A percentile compares a stretch with the other conserved stretches of the same genome.
Conservation (phyloP, 192 early-diverging fungal genomes). For the Jimgerdemannia lactiflua region DNA sequence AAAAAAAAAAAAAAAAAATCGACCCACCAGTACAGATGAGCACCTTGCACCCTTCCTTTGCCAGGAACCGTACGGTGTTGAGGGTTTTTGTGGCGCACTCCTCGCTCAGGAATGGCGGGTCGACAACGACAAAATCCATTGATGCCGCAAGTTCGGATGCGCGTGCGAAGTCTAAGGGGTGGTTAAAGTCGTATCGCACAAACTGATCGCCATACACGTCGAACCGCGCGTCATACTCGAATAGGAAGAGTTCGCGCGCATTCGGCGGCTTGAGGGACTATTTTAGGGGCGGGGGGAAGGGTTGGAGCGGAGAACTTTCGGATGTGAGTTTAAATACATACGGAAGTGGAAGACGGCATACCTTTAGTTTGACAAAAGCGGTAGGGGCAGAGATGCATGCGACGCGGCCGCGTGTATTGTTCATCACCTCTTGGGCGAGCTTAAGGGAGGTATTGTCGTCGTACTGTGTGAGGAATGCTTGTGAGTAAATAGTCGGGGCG, state of each 20-base stretch:
- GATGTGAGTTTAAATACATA: neutral
- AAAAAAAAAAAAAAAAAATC: conserved; percentile 6
- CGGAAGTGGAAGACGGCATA: conserved; percentile 14
- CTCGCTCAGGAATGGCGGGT: conserved; percentile 77
- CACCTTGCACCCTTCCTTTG: conserved; percentile 46
- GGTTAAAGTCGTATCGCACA: conserved; percentile 74
- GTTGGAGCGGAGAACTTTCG: neutral
- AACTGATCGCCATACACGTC: conserved; percentile 64
- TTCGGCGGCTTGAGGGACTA: conserved; percentile 33
- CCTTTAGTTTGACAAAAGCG: conserved; percentile 62
- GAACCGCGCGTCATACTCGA: conserved; percentile 78
- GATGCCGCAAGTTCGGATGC: conserved; percentile 37
- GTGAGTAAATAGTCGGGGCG: neutral
- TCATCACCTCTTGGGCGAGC: conserved; percentile 30
- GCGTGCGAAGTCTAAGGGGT: conserved; percentile 50
- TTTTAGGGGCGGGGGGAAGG: neutral
- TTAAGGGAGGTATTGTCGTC: conserved; percentile 35
- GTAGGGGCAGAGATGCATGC: conserved; percentile 63
- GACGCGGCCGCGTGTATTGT: conserved; percentile 38
- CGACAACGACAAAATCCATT: conserved; percentile 71
- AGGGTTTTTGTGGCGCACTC: conserved; percentile 72
- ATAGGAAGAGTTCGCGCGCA: conserved; percentile 49
- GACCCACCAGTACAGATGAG: conserved; percentile 54
- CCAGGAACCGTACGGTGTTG: conserved; percentile 52
- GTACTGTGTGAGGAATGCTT: conserved; percentile 21